Evolutionary conservation across 2,329 filamentous ascomycete species (phyloP), one percentile per base, ranked within the genome.

Genomic region (Epichloe aotearoae): DNA sequence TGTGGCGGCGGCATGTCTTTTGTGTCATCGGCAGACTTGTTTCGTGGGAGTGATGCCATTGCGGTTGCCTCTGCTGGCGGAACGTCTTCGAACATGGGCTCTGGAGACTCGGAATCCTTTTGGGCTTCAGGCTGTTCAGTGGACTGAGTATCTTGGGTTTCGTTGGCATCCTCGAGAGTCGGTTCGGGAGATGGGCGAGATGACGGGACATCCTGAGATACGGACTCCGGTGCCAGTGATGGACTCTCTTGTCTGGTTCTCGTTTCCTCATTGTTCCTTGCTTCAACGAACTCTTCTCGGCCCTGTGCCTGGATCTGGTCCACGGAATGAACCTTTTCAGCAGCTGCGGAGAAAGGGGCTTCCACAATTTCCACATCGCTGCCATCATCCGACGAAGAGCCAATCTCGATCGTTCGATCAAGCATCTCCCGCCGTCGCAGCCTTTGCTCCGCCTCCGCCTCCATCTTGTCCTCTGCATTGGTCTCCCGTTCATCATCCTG

Each of bases 381-480:
- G 15, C 74, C 76, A 37, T 72, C 73, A 20, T 75, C 76, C 43
- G 81, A 77, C 2, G 78, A 80, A 3, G 80, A 84, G 33, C 78
- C 75, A 38, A 88, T 77, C 53, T 80, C 73, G 48, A 87, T 76
- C 11, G 83, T 65, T 1, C 73, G 73, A 44, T 76, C 66, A 46
- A 73, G 64, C 49, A 67, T 66, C 45, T 69, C 67, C 20, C 62
- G 64, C 23, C 61, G 66, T 43, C 74, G 69, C 14, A 70, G 64
- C 15, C 71, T 69, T 41, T 79, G 70, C 46, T 81, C 76, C 57
- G 81, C 79, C 43, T 74, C 67, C 0, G 80, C 75, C 51, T 73
- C 71, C 47, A 77, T 73, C 26, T 75, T 67, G 57, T 85, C 79
- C 52, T 83, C 77, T 19, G 83, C 82, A 51, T 84, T 80, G 51